Percentiles rank a stretch among this genome's conserved stretches.
Evolutionary conservation across 768 basidiomycete genomes (phyloP).

Genomic region (Kwoniella shandongensis): DNA sequence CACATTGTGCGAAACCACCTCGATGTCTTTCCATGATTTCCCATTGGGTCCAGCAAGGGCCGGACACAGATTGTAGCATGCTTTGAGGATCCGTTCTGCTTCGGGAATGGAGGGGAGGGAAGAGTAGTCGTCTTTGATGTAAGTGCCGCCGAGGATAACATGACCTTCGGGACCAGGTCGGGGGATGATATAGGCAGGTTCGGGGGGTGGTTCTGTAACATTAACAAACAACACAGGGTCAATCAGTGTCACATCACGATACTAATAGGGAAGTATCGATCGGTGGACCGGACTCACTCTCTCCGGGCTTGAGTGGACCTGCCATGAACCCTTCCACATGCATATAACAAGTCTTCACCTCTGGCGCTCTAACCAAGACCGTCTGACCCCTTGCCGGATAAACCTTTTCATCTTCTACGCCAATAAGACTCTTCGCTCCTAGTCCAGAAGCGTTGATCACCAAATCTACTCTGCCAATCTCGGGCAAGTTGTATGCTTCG

Average conservation of each 20-base stretch:
- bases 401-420: constrained; percentile 73
- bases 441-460: constrained; percentile 64
- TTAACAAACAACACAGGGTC: not conserved
- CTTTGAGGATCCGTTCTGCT: constrained; percentile 58
- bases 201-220: constrained; percentile 15
- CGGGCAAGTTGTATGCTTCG: constrained; percentile 57
- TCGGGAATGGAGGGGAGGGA: constrained; percentile 58
- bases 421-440: constrained; percentile 70
- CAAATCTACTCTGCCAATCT: constrained; percentile 52
- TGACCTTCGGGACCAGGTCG: constrained; percentile 57
- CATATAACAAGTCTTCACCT: constrained; percentile 57
- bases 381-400: constrained; percentile 83
- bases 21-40: constrained; percentile 52
- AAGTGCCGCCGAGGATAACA: constrained; percentile 64
- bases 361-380: constrained; percentile 69
- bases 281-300: constrained; percentile 7
- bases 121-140: constrained; percentile 57
- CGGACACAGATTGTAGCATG: constrained; percentile 55
- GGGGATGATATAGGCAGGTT: constrained; percentile 65
- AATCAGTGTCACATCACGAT: not conserved
- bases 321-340: constrained; percentile 31
- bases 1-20: constrained; percentile 62
- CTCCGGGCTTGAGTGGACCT: not conserved
- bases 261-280: not conserved
- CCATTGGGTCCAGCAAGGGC: constrained; percentile 54